Evolutionary conservation across 2,329 filamentous ascomycete genomes (phyloP), one percentile per base, ranked within the genome.

Genomic region (Teratosphaeria zuluensis): DNA sequence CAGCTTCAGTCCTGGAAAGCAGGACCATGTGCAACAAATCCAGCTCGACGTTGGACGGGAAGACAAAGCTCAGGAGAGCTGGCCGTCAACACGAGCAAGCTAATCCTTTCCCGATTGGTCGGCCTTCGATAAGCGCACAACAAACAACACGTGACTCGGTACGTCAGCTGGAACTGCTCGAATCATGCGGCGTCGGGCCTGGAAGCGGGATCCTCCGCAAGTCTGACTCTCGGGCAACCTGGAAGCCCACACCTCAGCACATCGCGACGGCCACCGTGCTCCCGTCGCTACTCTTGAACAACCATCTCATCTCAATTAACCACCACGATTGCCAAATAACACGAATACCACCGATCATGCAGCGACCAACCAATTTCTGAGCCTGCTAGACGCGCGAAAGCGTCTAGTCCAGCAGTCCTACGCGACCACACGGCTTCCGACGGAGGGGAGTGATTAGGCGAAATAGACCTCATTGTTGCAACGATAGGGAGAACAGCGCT

Each of bases 381-480:
- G 68, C 64, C 64, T 70, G 62, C 68, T 71, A 70, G 69, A 64
- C 68, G 68, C 69, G 61, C 62, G 52, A 53, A 32, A 48, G 68
- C 67, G 66, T 69, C 67, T 70, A 69, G 67, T 64, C 54, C 52
- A 53, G 54, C 52, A 61, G 62, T 65, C 63, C 61, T 51, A 51
- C 59, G 64, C 64, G 65, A 68, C 66, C 55, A 62, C 42, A 65
- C 69, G 68, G 68, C 69, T 69, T 66, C 66, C 69, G 68, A 68
- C 58, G 58, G 69, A 71, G 69, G 69, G 66, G 62, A 68, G 69
- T 67, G 19, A 31, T 21, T 19, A 48, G n/a, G 42, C 42, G 42
- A 48, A 42, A 21, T 21, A 48, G 16, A 48, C 16, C 16, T 48
- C n/a, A 48, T 2, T 19, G 1, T 48, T 21, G 42, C 42, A 48